phyloP scores from a whole-genome alignment of 495 filamentous ascomycete genomes.

The Aspergillus egyptiacus region DNA sequence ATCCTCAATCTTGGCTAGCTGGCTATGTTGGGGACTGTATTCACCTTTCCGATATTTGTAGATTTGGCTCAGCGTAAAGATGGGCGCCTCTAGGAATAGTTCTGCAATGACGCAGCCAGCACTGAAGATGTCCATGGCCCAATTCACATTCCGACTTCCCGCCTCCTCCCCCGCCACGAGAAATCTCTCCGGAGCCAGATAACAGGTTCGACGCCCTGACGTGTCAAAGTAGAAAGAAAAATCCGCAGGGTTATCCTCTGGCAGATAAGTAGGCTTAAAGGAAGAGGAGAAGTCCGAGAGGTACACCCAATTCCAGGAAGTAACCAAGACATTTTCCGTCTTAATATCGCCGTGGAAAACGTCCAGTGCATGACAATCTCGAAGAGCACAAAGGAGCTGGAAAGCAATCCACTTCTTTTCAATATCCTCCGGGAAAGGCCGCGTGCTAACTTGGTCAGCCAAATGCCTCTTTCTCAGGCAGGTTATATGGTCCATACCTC shows the following conservation, averaged over 20 bases:
- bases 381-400: conserved; percentile 85
- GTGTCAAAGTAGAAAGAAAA: conserved; percentile 98
- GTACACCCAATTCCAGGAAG: conserved; percentile 99
- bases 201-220: conserved; percentile 88
- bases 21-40: conserved; percentile 76
- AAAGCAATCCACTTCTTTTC: conserved; percentile 99
- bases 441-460: conserved; percentile 55
- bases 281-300: conserved; percentile 91
- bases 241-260: conserved; percentile 94
- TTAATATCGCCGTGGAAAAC: conserved; percentile 98
- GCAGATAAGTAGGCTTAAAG: conserved; percentile 91
- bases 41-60: conserved; percentile 90
- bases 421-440: conserved; percentile 94
- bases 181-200: conserved; percentile 92
- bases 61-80: conserved; percentile 88
- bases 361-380: conserved; percentile 86
- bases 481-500: conserved; percentile 43
- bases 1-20: conserved; percentile 83
- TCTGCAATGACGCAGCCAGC: conserved; percentile 96
- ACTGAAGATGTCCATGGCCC: conserved; percentile 99
- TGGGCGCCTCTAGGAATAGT: conserved; percentile 88
- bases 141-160: conserved; percentile 61
- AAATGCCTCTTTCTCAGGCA: not conserved
- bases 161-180: conserved; percentile 60
- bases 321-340: conserved; percentile 91